Evolutionary conservation across 352 stramenopile species (phyloP), one percentile per base, ranked within the genome.

Genomic region (Phytophthora ohioensis): DNA sequence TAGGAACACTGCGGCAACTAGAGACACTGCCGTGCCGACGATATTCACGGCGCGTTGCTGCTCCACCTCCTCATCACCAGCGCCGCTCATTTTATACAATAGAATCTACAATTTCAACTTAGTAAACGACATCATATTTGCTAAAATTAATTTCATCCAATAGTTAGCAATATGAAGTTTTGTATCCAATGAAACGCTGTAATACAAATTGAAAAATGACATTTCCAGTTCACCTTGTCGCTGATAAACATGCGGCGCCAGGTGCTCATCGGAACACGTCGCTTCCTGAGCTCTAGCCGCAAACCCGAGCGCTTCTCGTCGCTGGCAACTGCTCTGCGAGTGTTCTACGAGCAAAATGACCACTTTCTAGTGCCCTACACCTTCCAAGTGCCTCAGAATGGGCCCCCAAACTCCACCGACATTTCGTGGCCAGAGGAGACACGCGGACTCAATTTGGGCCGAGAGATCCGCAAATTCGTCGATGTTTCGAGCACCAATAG

Each of bases 351-450:
- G 17, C 67, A 77, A 38, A 67, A 88, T 34, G 64, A 64, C 13
- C 76, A 88, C 41, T 84, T 88, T 64, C 36, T 85, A 7, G 76
- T 86, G 45, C 78, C 78, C 2, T 79, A 72, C 41, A 58, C 31
- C 41, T 88, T 88, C 55, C 59, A 76, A 21, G 48, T 86, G 21
- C 80, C 80, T 21, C 35, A 36, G 11, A 17, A 65, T 13, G 42
- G 56, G 13, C 2, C 46, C 5, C 36, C 38, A 7, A 72, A 51
- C 15, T 36, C 35, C 2, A 31, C 5, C 8, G 17, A 34, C 10
- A 64, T 39, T 51, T 13, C 39, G 2, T 91, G 84, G 84, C 82
- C 82, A 38, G 12, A 62, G 36, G 61, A 85, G 7, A 46, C 81
- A 1, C 73, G 55, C 6, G 80, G 81, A 21, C 34, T 88, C 9